Conservation (phyloP, 345 rosid species). For the Cardamine chenopodiifolia region DNA sequence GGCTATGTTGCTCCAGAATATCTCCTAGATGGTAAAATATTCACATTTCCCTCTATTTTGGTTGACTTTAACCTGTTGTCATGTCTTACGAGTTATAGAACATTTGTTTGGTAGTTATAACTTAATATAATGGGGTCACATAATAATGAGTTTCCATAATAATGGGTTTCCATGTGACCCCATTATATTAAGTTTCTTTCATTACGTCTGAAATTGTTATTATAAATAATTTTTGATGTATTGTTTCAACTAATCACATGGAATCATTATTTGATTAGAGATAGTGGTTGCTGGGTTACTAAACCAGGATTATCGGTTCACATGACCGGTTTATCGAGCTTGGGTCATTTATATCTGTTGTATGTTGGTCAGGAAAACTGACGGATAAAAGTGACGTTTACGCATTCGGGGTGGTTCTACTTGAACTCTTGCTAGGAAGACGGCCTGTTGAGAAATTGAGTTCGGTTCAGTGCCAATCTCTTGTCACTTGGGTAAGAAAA, state of each 20-base stretch:
- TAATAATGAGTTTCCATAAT: constrained; percentile 1
- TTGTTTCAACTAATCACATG: constrained; percentile 32
- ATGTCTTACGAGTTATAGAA: neutral
- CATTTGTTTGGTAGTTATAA: constrained; percentile 9
- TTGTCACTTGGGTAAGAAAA: constrained; percentile 83
- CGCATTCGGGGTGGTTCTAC: constrained; percentile 90
- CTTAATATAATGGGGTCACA: too few relatives aligned
- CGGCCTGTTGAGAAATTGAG: constrained; percentile 86
- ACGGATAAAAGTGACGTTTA: constrained; percentile 97
- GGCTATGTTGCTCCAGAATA: constrained; percentile 98
- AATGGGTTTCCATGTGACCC: constrained; percentile 18
- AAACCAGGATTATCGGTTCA: constrained; percentile 4
- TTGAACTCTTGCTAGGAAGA: constrained; percentile 85
- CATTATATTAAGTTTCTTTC: constrained; percentile 15
- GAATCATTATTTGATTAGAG: constrained; percentile 16
- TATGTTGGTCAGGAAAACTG: constrained; percentile 57
- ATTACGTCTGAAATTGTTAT: constrained; percentile 26
- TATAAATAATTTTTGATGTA: neutral
- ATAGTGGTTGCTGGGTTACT: neutral
- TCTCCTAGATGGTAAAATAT: constrained; percentile 68
- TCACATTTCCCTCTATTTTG: constrained; percentile 5
- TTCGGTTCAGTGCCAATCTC: constrained; percentile 83
- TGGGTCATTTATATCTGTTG: neutral
- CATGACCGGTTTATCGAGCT: neutral
- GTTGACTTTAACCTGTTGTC: constrained; percentile 4